Evolutionary conservation across 768 basidiomycete species (phyloP), one percentile per base, ranked within the genome.

Genomic region (Mycena pura): DNA sequence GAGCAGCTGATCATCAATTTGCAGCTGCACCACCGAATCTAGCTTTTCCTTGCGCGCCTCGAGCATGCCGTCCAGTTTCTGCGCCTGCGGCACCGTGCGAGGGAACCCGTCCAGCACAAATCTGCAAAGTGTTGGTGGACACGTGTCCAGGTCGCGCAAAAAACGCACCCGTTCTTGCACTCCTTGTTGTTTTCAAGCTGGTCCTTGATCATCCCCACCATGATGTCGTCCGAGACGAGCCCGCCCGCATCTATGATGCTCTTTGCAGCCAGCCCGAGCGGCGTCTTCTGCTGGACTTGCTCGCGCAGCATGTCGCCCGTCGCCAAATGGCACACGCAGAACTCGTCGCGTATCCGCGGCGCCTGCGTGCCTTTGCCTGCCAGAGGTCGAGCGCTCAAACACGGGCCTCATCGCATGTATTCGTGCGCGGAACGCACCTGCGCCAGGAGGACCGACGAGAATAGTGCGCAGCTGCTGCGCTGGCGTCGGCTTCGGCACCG

Each of bases 61-160:
- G 41, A 99, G 87, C 97, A 99, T 98, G 60, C 82, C 78, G 72
- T 96, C 96, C 54, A 99, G 89, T 77, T 97, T 99, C 77, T 96
- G 86, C 3, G 97, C 97, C 71, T 99, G 97, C 10, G 92, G 89
- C 32, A 99, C 93, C 5, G 96, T 99, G 40, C 97, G 90, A 39
- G 97, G 97, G 86, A 99, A 99, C n/a, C 97, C 97, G 71, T 99
- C 97, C 49, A 99, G 83, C 57, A 99, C 97, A 77, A 99, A 99
- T 34, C 96, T 99, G 67, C 41, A 27, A 48, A 31, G 39, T 17
- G 27, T 41, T 14, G 11, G 21, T 53, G 31, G 47, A 36, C 22
- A 46, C 46, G 22, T 41, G 32, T 47, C 34, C 52, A n/a, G n/a
- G n/a, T n/a, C n/a, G n/a, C n/a, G n/a, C n/a, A 38, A 9, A n/a